These are phyloP conservation scores for Actinomucor elegans DNA, from an alignment of 371 early-diverging fungal species.

Conservation along the genomic window DNA sequence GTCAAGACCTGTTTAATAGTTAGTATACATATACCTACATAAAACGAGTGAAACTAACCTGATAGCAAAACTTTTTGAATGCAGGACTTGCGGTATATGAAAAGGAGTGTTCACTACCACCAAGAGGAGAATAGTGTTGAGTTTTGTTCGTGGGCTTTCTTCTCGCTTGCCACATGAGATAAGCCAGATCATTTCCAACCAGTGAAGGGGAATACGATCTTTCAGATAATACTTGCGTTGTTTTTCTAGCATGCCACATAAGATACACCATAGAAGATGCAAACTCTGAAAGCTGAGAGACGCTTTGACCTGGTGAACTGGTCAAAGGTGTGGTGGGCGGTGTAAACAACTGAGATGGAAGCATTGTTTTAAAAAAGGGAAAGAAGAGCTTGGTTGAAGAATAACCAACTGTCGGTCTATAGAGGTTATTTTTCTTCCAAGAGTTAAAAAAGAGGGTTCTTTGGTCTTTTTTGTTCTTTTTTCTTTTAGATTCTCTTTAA, in stretches of 20 bases:
- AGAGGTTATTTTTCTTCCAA: no score
- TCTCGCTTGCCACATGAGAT: slow-evolving; percentile 23
- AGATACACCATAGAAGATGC: slow-evolving; percentile 63
- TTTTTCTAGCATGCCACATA: slow-evolving; percentile 62
- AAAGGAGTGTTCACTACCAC: slow-evolving; percentile 19
- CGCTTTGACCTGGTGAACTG: slow-evolving; percentile 2
- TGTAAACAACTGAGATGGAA: slow-evolving; percentile 9
- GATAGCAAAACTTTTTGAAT: slow-evolving; percentile 59
- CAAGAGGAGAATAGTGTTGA: slow-evolving; percentile 16
- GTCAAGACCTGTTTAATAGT: slow-evolving; percentile 43
- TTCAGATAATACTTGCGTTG: slow-evolving; percentile 5
- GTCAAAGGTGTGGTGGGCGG: slow-evolving; percentile 1
- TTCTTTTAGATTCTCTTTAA: not conserved
- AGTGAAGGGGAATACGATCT: slow-evolving; percentile 8
- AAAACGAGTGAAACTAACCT: slow-evolving; percentile 49
- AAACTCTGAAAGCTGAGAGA: slow-evolving; percentile 56
- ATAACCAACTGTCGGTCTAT: no score
- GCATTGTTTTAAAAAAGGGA: slow-evolving; percentile 1
- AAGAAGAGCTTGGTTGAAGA: no score
- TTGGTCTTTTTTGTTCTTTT: slow-evolving; percentile 12
- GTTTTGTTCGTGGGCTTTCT: slow-evolving; percentile 10
- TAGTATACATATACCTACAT: no score
- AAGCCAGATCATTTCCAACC: slow-evolving; percentile 13
- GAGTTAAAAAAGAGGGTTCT: no score
- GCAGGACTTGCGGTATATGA: slow-evolving; percentile 53